Percentiles rank a stretch among this genome's conserved stretches.
Conservation (phyloP, 2,329 filamentous ascomycete species). For the Diplodia scrobiculata region DNA sequence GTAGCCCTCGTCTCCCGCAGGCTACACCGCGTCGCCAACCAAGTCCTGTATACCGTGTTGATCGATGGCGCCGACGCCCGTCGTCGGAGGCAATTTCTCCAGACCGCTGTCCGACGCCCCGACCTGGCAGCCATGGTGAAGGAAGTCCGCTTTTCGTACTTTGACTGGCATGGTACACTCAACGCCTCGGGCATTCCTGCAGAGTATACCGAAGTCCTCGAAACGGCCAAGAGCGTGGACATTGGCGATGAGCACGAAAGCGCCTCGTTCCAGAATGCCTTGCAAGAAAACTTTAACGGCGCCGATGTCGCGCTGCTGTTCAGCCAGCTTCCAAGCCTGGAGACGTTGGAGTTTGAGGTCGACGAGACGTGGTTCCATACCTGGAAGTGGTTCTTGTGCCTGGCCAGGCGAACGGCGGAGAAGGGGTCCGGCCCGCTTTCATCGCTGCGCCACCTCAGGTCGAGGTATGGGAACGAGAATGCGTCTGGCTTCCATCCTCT, state of each 20-base stretch:
- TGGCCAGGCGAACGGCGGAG: background rate
- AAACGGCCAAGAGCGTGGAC: background rate
- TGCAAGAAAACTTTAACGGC: background rate
- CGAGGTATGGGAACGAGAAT: conserved; percentile 13
- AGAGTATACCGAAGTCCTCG: background rate
- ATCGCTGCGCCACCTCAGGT: conserved; percentile 1
- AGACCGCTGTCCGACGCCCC: background rate
- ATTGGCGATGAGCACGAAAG: background rate
- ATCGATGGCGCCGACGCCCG: background rate
- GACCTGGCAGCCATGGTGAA: conserved; percentile 5
- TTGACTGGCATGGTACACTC: background rate
- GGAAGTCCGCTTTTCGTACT: conserved; percentile 12
- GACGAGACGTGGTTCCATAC: conserved; percentile 23
- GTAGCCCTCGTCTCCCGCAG: conserved; percentile 3
- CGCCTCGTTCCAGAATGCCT: background rate
- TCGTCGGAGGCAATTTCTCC: background rate
- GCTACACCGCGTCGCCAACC: conserved; percentile 11
- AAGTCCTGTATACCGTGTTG: conserved; percentile 2
- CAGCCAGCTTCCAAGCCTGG: conserved; percentile 1
- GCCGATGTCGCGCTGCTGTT: conserved; percentile 7
- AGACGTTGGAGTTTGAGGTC: background rate
- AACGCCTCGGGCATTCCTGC: background rate
- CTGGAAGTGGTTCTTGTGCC: background rate
- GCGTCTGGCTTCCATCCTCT: conserved; percentile 7
- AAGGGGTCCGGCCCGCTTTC: background rate